Evolutionary conservation across 2,329 filamentous ascomycete genomes (phyloP).

Genomic region (Verticillium nonalfalfae): DNA sequence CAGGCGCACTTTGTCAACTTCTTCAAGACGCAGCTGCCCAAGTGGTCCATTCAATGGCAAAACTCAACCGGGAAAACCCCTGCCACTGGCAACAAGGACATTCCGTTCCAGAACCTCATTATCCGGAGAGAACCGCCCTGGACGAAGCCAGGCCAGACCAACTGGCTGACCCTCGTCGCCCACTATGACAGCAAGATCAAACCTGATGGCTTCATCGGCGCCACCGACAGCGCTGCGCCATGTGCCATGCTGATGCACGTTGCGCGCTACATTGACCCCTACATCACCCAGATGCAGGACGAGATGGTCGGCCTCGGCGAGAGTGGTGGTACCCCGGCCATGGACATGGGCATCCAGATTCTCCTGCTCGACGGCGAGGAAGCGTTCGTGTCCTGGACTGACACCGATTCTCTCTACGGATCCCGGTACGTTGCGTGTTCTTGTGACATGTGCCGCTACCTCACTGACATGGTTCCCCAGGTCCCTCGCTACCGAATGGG

Average conservation of each 20-base stretch:
- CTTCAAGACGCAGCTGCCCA: conserved; percentile 59
- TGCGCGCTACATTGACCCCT: conserved; percentile 63
- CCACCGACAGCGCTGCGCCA: conserved; percentile 76
- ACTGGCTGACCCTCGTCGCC: conserved; percentile 69
- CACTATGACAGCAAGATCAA: conserved; percentile 76
- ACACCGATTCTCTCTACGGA: conserved; percentile 70
- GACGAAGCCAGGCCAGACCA: conserved; percentile 61
- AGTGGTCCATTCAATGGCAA: conserved; percentile 66
- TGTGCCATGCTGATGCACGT: conserved; percentile 81
- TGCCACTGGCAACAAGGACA: conserved; percentile 49
- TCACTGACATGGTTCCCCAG: conserved; percentile 18
- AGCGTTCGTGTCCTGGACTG: conserved; percentile 67
- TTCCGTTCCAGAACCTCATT: conserved; percentile 75
- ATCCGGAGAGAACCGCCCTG: conserved; percentile 74
- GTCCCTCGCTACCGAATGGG: conserved; percentile 69
- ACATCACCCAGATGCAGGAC: conserved; percentile 68
- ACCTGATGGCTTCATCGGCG: conserved; percentile 73
- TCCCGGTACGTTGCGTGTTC: conserved; percentile 43
- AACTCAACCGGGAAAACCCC: conserved; percentile 71
- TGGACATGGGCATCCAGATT: conserved; percentile 72
- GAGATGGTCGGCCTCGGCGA: conserved; percentile 55
- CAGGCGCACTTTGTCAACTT: conserved; percentile 68
- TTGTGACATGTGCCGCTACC: background rate
- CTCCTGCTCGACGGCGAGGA: conserved; percentile 78
- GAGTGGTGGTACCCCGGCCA: conserved; percentile 44